Base-by-base conservation (phyloP, 257 asterid species). In the Ilex aquifolium region DNA sequence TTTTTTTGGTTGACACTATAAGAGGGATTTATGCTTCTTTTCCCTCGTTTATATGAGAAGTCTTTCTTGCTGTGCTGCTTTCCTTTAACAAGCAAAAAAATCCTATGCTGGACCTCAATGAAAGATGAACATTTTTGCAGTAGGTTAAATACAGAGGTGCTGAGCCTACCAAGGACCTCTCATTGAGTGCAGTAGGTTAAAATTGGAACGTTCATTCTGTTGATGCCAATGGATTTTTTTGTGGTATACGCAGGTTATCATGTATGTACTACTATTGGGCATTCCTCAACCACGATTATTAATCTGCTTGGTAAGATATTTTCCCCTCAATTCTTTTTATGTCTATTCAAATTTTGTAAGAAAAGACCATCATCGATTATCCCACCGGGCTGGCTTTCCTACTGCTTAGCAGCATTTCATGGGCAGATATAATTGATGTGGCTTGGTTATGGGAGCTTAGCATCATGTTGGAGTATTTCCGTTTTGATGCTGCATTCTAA, bases 261-360 rank as follows among this genome's bases (percentile, higher is more conserved):
- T 44, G 85, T 92, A 56, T 92, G 99, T 71, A 80, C 83, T 61
- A 68, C 95, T 61, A 85, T 92, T 66, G 99, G 97, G 67, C 84
- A 49, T 68, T 72, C 88, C 67, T 80, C 97, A 67, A 83, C 77
- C 77, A 80, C 84, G 27, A 49, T 62, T 59, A 65, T 85, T 64
- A 63, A 71, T 56, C 85, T 85, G 64, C 84, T 69, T 46, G 99
- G 99, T 92, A 65, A 75, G 82, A 62, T 4, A 12, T 63, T 36
- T 13, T 36, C 64, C 69, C 46, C 63, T 64, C 70, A 30, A 56
- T 66, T 64, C 15, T 65, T 21, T 58, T 61, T 39, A 17, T 40
- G 32, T n/a, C 21, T 57, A 55, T 46, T 46, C 6, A 2, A 14
- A 12, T 10, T 21, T 14, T 46, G n/a, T 10, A 46, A 14, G 46